Evolutionary conservation across 2,329 filamentous ascomycete species (phyloP), one percentile per base, ranked within the genome.

Genomic region (Xylariaceae sp.): DNA sequence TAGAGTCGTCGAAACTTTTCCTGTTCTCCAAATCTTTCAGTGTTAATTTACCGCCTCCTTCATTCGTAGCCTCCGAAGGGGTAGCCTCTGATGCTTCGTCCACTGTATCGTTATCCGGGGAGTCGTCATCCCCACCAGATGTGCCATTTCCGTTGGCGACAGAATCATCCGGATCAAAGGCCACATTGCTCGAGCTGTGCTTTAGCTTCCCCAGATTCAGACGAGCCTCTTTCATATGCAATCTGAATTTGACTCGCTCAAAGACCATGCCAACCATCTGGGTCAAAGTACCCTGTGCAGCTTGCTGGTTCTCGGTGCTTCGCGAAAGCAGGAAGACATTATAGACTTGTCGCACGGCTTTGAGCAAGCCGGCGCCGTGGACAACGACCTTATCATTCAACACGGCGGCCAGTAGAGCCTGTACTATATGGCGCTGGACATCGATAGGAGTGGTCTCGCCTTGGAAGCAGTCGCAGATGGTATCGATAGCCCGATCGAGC

Each of bases 201-300:
- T 74, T 77, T 22, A 79, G 65, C 52, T 72, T 76, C 17, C 68
- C 64, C 8, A 81, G 64, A 55, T 77, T 81, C 45, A 86, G 59
- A 17, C 89, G 80, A 27, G 86, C 76, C 62, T 96, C 91, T 66
- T 95, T 96, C 73, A 90, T 82, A 47, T 91, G 85, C 50, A 98
- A 71, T 42, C 93, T 79, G 1, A 80, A 80, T 70, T 93, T 94
- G 53, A 98, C 92, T 50, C 93, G 77, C 67, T 98, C 93, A 60
- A 98, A 98, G 3, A 98, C 93, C 1, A 92, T 97, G 54, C 92
- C 91, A 32, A 97, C 89, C 93, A 98, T 98, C 69, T 98, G 93
- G 3, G 92, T 95, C 61, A 98, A 73, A 4, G 93, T 96, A 3
- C 93, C 93, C 66, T 98, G 94, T 1, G 94, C 94, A 40, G 97